Evolutionary conservation across 2,329 filamentous ascomycete species (phyloP).

Genomic region (Paraconiothyrium sp.): DNA sequence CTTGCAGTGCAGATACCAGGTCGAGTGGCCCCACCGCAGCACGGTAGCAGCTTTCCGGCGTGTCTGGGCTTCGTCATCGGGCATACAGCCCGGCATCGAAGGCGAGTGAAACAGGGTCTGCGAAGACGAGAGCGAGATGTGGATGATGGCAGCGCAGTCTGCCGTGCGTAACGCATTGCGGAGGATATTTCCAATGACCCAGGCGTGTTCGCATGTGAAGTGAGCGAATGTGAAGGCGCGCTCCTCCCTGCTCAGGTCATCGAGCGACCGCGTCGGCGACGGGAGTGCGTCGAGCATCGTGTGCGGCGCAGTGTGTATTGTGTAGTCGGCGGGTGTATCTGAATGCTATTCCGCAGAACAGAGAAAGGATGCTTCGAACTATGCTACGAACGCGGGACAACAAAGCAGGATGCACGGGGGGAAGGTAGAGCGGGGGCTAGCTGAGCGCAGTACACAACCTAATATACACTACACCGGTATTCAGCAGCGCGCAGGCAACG

Average conservation of each 20-base stretch:
- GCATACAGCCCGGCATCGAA: slow-evolving; percentile 71
- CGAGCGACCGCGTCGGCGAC: slow-evolving; percentile 49
- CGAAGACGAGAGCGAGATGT: slow-evolving; percentile 69
- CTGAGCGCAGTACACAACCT: neutral
- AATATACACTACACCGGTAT: neutral
- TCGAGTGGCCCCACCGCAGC: slow-evolving; percentile 73
- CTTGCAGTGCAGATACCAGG: slow-evolving; percentile 77
- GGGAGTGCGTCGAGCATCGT: slow-evolving; percentile 38
- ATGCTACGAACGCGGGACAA: neutral
- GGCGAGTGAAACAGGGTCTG: slow-evolving; percentile 76
- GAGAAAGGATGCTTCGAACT: neutral
- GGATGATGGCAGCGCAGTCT: slow-evolving; percentile 66
- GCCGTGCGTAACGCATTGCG: slow-evolving; percentile 69
- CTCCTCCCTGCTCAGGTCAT: slow-evolving; percentile 54
- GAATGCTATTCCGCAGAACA: neutral
- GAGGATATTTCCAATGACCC: slow-evolving; percentile 71
- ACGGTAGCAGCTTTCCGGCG: slow-evolving; percentile 76
- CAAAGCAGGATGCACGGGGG: neutral
- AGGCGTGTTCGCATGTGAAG: slow-evolving; percentile 72
- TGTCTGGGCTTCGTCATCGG: slow-evolving; percentile 74
- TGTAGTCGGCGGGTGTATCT: neutral
- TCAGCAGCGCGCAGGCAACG: neutral
- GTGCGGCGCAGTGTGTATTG: neutral
- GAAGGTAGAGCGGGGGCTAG: neutral
- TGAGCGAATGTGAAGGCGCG: slow-evolving; percentile 56